Conservation (phyloP, 257 asterid genomes). For the Rehmannia glutinosa region DNA sequence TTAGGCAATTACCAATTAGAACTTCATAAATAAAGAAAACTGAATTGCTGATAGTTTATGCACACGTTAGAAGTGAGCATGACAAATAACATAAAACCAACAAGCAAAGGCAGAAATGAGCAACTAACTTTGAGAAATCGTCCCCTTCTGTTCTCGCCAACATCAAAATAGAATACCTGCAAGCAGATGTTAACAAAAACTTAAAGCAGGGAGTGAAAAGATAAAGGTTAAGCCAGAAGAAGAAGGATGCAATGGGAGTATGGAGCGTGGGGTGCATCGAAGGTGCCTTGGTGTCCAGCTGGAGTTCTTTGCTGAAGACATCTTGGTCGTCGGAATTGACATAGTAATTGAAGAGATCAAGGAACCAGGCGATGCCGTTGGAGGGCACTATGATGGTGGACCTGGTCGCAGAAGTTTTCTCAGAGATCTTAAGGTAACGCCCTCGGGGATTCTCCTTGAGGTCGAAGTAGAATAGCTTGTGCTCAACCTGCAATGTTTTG, state of each 20-base stretch:
- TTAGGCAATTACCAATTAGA: neutral
- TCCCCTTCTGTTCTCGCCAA: slow-evolving; percentile 96
- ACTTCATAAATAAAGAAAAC: neutral
- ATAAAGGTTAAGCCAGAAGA: neutral
- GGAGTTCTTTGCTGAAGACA: slow-evolving; percentile 84
- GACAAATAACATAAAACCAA: neutral
- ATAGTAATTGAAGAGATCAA: slow-evolving; percentile 94
- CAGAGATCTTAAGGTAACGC: slow-evolving; percentile 89
- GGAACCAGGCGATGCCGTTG: slow-evolving; percentile 94
- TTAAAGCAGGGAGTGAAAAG: slow-evolving; percentile 3
- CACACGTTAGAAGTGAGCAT: neutral
- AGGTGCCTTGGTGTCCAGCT: slow-evolving; percentile 87
- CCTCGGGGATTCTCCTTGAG: slow-evolving; percentile 99
- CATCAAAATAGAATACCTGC: slow-evolving; percentile 93
- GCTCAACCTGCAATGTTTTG: slow-evolving; percentile 94
- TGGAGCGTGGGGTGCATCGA: slow-evolving; percentile 7
- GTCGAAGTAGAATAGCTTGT: slow-evolving; percentile 95
- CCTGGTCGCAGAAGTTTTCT: slow-evolving; percentile 95
- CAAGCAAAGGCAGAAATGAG: neutral
- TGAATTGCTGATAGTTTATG: neutral
- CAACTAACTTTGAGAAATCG: slow-evolving; percentile 85
- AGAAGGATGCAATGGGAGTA: neutral
- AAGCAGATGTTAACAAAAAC: slow-evolving; percentile 9
- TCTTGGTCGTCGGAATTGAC: slow-evolving; percentile 82
- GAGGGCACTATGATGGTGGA: slow-evolving; percentile 94